phyloP scores from a whole-genome alignment of 352 stramenopile species.

The Phytophthora pini region DNA sequence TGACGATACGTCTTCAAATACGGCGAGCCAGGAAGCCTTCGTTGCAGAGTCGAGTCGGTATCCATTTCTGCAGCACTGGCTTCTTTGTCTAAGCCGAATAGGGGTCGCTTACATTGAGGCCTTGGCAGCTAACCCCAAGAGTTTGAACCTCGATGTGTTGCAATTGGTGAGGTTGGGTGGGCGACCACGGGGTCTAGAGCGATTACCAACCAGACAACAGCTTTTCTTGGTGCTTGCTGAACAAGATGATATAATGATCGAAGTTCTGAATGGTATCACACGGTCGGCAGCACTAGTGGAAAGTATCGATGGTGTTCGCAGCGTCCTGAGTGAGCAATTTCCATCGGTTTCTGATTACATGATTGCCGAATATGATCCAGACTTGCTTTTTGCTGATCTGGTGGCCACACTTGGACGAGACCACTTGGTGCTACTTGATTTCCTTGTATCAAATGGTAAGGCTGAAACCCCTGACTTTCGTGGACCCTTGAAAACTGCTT shows the following conservation, averaged over 20 bases:
- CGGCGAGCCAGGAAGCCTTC: slow-evolving; percentile 43
- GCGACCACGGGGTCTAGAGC: background rate
- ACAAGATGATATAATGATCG: slow-evolving; percentile 76
- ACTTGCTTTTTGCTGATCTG: slow-evolving; percentile 68
- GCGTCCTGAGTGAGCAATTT: background rate
- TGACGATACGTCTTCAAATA: slow-evolving; percentile 14
- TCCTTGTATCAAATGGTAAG: slow-evolving; percentile 76
- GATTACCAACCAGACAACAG: slow-evolving; percentile 38
- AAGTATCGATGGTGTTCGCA: background rate
- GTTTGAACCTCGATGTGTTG: background rate
- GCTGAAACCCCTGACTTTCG: background rate
- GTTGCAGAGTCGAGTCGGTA: slow-evolving; percentile 43
- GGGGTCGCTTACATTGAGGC: slow-evolving; percentile 27
- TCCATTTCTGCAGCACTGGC: slow-evolving; percentile 70
- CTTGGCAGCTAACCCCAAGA: background rate
- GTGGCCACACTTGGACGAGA: slow-evolving; percentile 55
- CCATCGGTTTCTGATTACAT: slow-evolving; percentile 19
- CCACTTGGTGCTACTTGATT: slow-evolving; percentile 73
- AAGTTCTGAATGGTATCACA: slow-evolving; percentile 58
- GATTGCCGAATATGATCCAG: slow-evolving; percentile 45
- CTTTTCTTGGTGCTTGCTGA: slow-evolving; percentile 64
- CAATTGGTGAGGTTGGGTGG: background rate
- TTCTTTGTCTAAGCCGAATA: slow-evolving; percentile 42
- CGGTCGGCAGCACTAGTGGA: slow-evolving; percentile 21
- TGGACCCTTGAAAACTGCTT: background rate